phyloP scores from a whole-genome alignment of 73 alveolate species.

The Tetrahymena thermophila region DNA sequence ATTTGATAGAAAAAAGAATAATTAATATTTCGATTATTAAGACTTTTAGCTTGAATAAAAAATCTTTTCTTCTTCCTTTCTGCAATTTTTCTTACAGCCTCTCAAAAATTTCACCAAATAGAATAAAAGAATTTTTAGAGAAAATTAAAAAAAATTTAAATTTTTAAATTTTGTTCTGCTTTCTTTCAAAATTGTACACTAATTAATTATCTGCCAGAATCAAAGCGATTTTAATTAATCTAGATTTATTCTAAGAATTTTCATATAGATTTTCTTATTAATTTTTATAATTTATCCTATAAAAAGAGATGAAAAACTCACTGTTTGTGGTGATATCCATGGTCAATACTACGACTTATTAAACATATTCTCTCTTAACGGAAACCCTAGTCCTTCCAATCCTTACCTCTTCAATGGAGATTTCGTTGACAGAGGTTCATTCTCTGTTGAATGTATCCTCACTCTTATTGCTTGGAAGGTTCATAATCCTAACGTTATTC shows the following conservation, averaged over 20 bases:
- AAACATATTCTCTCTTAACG: slow-evolving; percentile 86
- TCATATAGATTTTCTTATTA: not conserved
- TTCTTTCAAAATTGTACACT: not conserved
- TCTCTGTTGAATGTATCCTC: slow-evolving; percentile 91
- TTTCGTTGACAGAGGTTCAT: slow-evolving; percentile 96
- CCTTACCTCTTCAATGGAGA: slow-evolving; percentile 98
- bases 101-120: not conserved
- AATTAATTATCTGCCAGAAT: not conserved
- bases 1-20: not conserved
- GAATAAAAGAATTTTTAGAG: not conserved
- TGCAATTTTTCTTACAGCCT: not conserved
- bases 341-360: slow-evolving; percentile 93
- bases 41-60: not conserved
- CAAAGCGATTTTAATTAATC: not conserved
- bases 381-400: slow-evolving; percentile 83
- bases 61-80: not conserved
- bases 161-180: not conserved
- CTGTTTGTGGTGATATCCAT: slow-evolving; percentile 97
- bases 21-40: too few species aligned
- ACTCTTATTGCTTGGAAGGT: slow-evolving; percentile 91
- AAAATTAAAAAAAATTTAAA: not conserved
- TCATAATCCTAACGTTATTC: slow-evolving; percentile 84
- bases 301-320: slow-evolving; percentile 74
- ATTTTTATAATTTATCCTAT: slow-evolving; percentile 51
- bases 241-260: not conserved